Evolutionary conservation across 306 rosid genomes (phyloP), one percentile per base, ranked within the genome.

Genomic region (Argentina anserina): DNA sequence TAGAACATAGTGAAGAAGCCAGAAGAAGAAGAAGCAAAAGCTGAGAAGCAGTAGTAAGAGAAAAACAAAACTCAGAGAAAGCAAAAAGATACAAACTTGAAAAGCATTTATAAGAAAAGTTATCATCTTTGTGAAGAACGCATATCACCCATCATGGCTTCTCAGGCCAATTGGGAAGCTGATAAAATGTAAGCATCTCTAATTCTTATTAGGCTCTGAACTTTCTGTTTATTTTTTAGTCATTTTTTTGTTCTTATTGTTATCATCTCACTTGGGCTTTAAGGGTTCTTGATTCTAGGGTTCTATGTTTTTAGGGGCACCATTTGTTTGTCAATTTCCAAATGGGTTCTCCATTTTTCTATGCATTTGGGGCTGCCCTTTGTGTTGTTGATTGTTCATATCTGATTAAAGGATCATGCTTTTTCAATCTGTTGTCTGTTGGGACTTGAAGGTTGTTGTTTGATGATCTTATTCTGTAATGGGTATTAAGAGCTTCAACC

Each of bases 81-180:
- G 69, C 43, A 41, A 14, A 41, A 12, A 28, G 5, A 12, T 2
- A 41, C 12, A 58, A 15, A 40, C 45, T 46, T 31, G 17, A 25
- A 58, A 4, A 42, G 1, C 60, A 3, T 28, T 71, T 60, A 7
- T 14, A 45, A 20, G 40, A n/a, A 25, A 55, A 21, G 18, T 9
- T n/a, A 2, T 55, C 65, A 23, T 55, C 61, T 55, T 53, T 29
- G 7, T 25, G 3, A 58, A 20, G 20, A 6, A 6, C 26, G 2
- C 20, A 58, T 23, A 58, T 4, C 67, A 33, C 50, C 20, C 78
- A 75, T 37, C 81, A 91, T 88, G 94, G 76, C 94, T 66, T 71
- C 94, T 69, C 81, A 80, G 76, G 37, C 74, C 56, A 75, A 72
- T 68, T 79, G 83, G 88, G 92, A 90, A 75, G 88, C 89, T 40